phyloP scores from a whole-genome alignment of 257 asterid genomes.

The Scutellaria minor region DNA sequence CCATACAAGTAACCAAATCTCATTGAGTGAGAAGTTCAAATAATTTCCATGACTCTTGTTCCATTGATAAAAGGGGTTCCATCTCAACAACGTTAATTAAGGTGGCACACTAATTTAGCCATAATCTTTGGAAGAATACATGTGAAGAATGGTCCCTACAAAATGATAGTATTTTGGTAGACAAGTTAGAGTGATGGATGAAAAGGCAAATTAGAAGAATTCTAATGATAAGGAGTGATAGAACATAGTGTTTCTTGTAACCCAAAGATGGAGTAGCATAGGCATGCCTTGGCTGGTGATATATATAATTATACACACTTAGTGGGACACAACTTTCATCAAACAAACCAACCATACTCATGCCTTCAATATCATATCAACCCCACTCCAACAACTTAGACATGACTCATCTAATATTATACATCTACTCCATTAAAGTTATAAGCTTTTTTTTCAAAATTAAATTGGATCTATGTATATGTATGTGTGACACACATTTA shows the following conservation, averaged over 20 bases:
- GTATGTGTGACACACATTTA: too few species aligned
- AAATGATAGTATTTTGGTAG: constrained; percentile 12
- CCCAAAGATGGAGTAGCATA: constrained; percentile 19
- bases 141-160: constrained; percentile 41
- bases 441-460: too few species aligned
- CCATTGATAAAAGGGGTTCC: too few species aligned
- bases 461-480: not conserved
- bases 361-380: constrained; percentile 18
- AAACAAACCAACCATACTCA: not conserved
- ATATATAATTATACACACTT: not conserved
- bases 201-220: not conserved
- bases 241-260: constrained; percentile 12
- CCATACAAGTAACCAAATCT: too few species aligned
- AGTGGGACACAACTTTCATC: constrained; percentile 30
- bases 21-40: too few species aligned
- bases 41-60: too few species aligned
- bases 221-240: constrained; percentile 2
- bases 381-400: constrained; percentile 16
- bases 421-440: not conserved
- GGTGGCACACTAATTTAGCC: too few species aligned
- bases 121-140: constrained; percentile 7
- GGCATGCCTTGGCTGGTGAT: constrained; percentile 15
- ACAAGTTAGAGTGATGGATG: constrained; percentile 24
- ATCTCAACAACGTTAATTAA: too few species aligned
- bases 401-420: not conserved